phyloP scores from a whole-genome alignment of 2,329 filamentous ascomycete species.

The Talaromyces piceae region DNA sequence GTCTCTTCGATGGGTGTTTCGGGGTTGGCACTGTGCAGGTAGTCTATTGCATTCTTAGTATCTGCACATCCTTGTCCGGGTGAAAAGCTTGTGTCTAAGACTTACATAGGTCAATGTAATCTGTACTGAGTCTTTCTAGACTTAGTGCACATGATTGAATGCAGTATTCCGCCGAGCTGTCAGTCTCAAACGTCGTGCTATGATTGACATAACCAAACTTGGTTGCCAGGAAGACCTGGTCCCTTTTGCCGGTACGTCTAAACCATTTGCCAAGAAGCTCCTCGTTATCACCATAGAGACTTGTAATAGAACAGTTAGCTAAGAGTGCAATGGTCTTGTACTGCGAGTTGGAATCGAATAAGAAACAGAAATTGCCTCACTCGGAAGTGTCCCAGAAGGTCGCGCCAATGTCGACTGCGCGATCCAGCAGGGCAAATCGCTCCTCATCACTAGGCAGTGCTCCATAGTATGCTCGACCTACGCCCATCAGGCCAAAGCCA shows the following conservation, averaged over 20 bases:
- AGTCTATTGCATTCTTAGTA: slow-evolving; percentile 24
- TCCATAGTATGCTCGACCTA: slow-evolving; percentile 21
- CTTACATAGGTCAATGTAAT: slow-evolving; percentile 39
- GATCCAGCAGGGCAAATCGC: slow-evolving; percentile 39
- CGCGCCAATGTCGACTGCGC: slow-evolving; percentile 36
- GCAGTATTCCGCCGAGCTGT: slow-evolving; percentile 26
- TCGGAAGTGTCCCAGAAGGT: slow-evolving; percentile 39
- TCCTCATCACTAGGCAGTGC: slow-evolving; percentile 31
- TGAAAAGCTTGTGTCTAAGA: background rate
- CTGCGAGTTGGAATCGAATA: background rate
- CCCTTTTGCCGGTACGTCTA: slow-evolving; percentile 4
- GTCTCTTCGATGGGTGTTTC: slow-evolving; percentile 33
- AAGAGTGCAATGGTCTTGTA: slow-evolving; percentile 26
- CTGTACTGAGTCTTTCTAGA: slow-evolving; percentile 34
- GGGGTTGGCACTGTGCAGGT: slow-evolving; percentile 35
- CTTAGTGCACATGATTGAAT: slow-evolving; percentile 34
- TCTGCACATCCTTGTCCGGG: background rate
- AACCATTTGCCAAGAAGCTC: slow-evolving; percentile 7
- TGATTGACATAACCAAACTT: slow-evolving; percentile 39
- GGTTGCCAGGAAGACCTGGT: slow-evolving; percentile 47
- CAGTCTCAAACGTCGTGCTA: slow-evolving; percentile 16
- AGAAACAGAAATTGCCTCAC: slow-evolving; percentile 7
- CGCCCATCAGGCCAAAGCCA: slow-evolving; percentile 5
- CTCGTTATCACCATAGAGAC: slow-evolving; percentile 3
- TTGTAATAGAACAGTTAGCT: background rate